Evolutionary conservation across 345 rosid species (phyloP).

Genomic region (Boechera retrofracta): DNA sequence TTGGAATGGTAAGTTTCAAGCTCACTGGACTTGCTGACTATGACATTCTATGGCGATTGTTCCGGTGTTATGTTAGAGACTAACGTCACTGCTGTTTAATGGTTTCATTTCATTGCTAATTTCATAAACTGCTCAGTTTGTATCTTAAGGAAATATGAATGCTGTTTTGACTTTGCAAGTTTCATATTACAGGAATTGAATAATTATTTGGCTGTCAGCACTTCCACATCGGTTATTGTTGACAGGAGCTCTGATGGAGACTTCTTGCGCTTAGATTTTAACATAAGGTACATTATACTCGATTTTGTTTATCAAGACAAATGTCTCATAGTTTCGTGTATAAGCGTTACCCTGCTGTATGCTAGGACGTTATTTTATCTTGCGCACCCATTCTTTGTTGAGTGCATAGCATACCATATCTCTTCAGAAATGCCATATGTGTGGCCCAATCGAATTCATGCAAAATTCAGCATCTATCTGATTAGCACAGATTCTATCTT

Average conservation of each 20-base stretch:
- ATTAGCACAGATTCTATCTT: conserved; percentile 37
- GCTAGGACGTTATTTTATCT: not conserved
- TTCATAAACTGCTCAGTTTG: not conserved
- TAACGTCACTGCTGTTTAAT: not conserved
- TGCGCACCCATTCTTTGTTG: conserved; percentile 1
- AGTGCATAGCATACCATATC: not conserved
- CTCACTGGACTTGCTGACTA: conserved; percentile 16
- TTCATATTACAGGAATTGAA: conserved; percentile 70
- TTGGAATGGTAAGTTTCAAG: conserved; percentile 84
- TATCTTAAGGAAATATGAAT: not conserved
- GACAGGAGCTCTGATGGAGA: conserved; percentile 95
- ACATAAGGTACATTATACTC: conserved; percentile 64
- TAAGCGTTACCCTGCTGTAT: not conserved
- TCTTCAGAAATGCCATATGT: conserved; percentile 20
- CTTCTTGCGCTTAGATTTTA: conserved; percentile 89
- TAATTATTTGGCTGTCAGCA: conserved; percentile 76
- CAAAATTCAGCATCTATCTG: conserved; percentile 16
- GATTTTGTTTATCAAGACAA: not conserved
- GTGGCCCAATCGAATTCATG: not conserved
- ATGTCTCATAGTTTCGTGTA: conserved; percentile 14
- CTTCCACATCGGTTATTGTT: conserved; percentile 83
- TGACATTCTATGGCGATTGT: not conserved
- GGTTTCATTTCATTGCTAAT: not conserved
- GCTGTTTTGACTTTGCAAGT: conserved; percentile 12
- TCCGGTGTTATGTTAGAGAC: not conserved